Percentiles rank a stretch among this genome's conserved stretches.
Evolutionary conservation across 108 stramenopile species (phyloP).

Genomic region (Nitzschia sp.): DNA sequence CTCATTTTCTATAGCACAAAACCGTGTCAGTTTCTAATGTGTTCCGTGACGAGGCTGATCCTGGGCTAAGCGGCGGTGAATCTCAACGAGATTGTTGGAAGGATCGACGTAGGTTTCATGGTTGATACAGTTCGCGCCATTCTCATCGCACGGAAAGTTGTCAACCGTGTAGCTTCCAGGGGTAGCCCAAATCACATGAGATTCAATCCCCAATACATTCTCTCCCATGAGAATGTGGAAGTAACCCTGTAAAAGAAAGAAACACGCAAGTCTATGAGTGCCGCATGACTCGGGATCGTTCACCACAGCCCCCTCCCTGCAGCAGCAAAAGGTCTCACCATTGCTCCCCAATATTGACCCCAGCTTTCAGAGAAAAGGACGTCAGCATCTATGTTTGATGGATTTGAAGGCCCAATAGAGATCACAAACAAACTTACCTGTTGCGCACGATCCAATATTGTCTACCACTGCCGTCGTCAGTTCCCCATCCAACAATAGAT

Average conservation of each 20-base stretch:
- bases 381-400: background rate
- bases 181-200: conserved; percentile 77
- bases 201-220: conserved; percentile 85
- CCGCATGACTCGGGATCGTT: conserved; percentile 7
- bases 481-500: conserved; percentile 90
- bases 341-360: conserved; percentile 69
- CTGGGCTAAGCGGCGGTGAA: conserved; percentile 5
- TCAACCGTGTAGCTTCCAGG: conserved; percentile 60
- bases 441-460: conserved; percentile 89
- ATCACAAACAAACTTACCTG: too few relatives aligned
- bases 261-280: background rate
- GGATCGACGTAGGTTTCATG: conserved; percentile 28
- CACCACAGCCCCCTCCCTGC: too few relatives aligned
- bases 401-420: too few relatives aligned
- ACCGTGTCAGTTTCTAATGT: too few relatives aligned
- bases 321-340: too few relatives aligned
- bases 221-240: conserved; percentile 71
- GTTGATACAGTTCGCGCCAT: conserved; percentile 48
- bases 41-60: too few relatives aligned
- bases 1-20: too few relatives aligned
- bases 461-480: conserved; percentile 20
- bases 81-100: conserved; percentile 32
- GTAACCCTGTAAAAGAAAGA: too few relatives aligned
- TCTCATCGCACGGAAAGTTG: conserved; percentile 54
- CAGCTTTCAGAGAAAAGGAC: too few relatives aligned